Evolutionary conservation across 345 rosid genomes (phyloP).

Genomic region (Rhodamnia rubescens): DNA sequence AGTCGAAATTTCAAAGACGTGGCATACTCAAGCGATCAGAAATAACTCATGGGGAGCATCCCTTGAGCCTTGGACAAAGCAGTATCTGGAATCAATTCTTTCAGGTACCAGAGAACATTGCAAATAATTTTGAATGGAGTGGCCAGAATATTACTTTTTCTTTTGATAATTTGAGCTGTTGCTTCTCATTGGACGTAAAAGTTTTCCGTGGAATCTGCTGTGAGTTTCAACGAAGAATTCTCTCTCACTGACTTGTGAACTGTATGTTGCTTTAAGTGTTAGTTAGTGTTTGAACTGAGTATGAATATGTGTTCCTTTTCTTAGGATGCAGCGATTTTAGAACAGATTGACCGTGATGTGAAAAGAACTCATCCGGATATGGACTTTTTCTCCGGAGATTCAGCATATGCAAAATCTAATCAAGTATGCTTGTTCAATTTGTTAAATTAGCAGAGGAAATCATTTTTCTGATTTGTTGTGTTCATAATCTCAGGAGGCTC

Average conservation of each 20-base stretch:
- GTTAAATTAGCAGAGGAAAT: background rate
- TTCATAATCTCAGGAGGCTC: constrained; percentile 54
- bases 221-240: background rate
- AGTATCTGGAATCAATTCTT: constrained; percentile 93
- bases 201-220: background rate
- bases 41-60: constrained; percentile 85
- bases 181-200: background rate
- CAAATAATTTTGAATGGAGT: background rate
- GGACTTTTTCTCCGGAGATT: constrained; percentile 88
- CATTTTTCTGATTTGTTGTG: constrained; percentile 8
- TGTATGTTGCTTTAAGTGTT: background rate
- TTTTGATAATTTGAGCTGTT: background rate
- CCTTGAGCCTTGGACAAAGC: constrained; percentile 80
- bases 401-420: constrained; percentile 60
- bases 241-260: background rate
- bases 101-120: constrained; percentile 42
- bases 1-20: constrained; percentile 29
- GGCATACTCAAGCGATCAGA: constrained; percentile 68
- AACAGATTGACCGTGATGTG: constrained; percentile 95
- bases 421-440: constrained; percentile 37
- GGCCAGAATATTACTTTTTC: background rate
- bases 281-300: background rate
- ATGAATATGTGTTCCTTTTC: constrained; percentile 2
- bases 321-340: constrained; percentile 79
- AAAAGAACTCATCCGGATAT: constrained; percentile 94